A percentile compares a stretch with the other conserved stretches of the same genome.
Evolutionary conservation across 2,329 filamentous ascomycete species (phyloP).

Genomic region (Hypoxylon sp.): DNA sequence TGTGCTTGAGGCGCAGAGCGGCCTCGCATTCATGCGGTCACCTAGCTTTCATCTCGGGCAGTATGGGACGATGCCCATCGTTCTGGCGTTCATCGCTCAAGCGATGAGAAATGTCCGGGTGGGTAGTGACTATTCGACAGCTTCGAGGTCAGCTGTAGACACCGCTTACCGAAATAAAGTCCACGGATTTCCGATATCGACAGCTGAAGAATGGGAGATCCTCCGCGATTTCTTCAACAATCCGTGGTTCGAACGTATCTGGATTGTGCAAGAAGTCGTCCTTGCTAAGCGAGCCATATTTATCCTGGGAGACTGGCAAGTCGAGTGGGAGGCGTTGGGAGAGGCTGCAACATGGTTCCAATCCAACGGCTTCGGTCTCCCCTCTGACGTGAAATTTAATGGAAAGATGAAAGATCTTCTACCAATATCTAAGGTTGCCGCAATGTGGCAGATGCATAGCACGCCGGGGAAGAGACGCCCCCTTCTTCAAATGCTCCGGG

Average conservation of each 20-base stretch:
- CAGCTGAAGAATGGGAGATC: constrained; percentile 22
- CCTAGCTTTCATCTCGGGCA: constrained; percentile 8
- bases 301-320: constrained; percentile 30
- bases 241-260: constrained; percentile 32
- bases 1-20: background rate
- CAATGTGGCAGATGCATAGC: constrained; percentile 19
- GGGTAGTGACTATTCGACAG: constrained; percentile 13
- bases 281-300: constrained; percentile 22
- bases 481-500: constrained; percentile 23
- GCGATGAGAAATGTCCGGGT: constrained; percentile 27
- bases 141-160: constrained; percentile 19
- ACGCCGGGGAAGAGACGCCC: constrained; percentile 19
- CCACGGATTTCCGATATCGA: constrained; percentile 25
- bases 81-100: constrained; percentile 30
- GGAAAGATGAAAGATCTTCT: constrained; percentile 23
- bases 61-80: constrained; percentile 27
- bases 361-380: constrained; percentile 29
- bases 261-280: constrained; percentile 34
- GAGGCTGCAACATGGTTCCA: constrained; percentile 28
- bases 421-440: constrained; percentile 19
- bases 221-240: constrained; percentile 28
- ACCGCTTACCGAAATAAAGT: constrained; percentile 25
- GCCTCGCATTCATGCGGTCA: background rate
- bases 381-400: constrained; percentile 14
- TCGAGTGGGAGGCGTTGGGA: constrained; percentile 28